Evolutionary conservation across 1,284 basidiomycete genomes (phyloP).

Genomic region (Leccinum solheimii): DNA sequence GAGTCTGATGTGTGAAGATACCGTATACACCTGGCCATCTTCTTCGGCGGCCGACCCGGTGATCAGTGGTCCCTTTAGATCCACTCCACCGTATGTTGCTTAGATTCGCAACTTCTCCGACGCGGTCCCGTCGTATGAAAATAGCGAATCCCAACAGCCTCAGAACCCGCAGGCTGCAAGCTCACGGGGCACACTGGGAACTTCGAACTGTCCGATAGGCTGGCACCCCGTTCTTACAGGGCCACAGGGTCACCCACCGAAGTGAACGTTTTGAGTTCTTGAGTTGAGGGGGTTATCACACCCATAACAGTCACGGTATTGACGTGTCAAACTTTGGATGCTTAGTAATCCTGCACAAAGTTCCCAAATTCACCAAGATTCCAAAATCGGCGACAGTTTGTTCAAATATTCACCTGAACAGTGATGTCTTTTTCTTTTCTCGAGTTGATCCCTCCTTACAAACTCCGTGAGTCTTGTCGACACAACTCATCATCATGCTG

Average conservation of each 20-base stretch:
- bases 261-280: neutral
- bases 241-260: neutral
- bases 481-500: neutral
- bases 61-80: neutral
- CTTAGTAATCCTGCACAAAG: neutral
- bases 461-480: constrained; percentile 5
- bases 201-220: too few species aligned
- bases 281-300: neutral
- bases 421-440: neutral
- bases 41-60: neutral
- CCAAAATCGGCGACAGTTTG: neutral
- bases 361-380: neutral
- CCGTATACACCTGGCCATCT: neutral
- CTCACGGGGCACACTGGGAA: neutral
- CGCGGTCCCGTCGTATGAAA: neutral
- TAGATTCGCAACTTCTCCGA: neutral
- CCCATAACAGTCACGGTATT: neutral
- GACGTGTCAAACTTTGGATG: neutral
- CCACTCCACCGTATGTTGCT: neutral
- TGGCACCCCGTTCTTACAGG: too few species aligned
- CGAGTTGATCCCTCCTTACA: neutral
- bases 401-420: neutral
- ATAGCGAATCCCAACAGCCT: neutral
- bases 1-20: neutral
- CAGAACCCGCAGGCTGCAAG: too few species aligned